Conservation (phyloP, 129 eudicot genomes). For the Dittrichia graveolens region DNA sequence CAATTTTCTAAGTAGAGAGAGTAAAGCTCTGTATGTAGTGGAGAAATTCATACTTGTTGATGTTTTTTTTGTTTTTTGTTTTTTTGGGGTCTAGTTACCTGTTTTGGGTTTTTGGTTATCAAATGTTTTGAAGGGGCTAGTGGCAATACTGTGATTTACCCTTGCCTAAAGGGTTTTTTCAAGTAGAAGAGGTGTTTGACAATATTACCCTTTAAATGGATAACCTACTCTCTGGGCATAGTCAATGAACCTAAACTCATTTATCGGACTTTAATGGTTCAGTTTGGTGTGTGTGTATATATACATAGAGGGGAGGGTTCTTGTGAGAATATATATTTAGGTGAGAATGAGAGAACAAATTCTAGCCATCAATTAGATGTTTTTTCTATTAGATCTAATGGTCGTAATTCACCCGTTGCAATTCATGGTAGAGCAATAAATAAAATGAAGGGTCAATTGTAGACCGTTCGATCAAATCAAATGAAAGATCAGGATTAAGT, state of each 20-base stretch:
- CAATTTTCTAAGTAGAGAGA: constrained; percentile 51
- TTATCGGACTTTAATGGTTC: not conserved
- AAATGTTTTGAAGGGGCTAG: constrained; percentile 33
- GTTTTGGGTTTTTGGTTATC: constrained; percentile 30
- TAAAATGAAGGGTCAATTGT: too few relatives aligned
- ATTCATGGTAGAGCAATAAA: too few relatives aligned
- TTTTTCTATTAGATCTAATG: too few relatives aligned
- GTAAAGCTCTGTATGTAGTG: constrained; percentile 37
- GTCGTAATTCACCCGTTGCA: too few relatives aligned
- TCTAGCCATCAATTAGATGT: too few relatives aligned
- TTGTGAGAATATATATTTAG: too few relatives aligned
- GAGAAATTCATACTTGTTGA: constrained; percentile 26
- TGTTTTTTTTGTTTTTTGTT: not conserved
- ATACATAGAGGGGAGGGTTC: too few relatives aligned
- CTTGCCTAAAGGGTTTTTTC: constrained; percentile 3
- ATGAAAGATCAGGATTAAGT: too few relatives aligned
- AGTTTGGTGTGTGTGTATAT: not conserved
- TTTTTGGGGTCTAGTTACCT: constrained; percentile 20
- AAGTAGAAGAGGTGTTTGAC: constrained; percentile 37
- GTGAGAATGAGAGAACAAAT: too few relatives aligned
- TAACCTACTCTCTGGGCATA: not conserved
- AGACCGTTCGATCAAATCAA: too few relatives aligned
- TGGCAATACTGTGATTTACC: constrained; percentile 37
- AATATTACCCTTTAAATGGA: constrained; percentile 19
- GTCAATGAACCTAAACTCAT: constrained; percentile 11